Evolutionary conservation across 441 rosid genomes (phyloP), one percentile per base, ranked within the genome.

Genomic region (Omphalea diandra): DNA sequence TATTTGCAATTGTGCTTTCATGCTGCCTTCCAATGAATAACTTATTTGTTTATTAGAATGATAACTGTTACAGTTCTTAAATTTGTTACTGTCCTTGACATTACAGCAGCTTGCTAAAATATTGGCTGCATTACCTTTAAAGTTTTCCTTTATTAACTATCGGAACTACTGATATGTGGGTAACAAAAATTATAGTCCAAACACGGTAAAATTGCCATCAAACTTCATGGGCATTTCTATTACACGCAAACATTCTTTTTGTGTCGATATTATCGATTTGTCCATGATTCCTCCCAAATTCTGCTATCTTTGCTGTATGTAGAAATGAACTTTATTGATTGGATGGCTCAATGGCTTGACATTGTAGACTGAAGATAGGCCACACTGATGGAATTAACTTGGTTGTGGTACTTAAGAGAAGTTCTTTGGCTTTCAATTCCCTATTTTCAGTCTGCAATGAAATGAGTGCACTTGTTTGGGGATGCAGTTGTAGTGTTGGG

Each of bases 371-470:
- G 33, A 60, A 59, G 43, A 4, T 36, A 38, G 17, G 26, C 22
- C 50, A 50, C 7, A 14, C 20, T 49, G 52, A 22, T 38, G 62
- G 31, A 24, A 14, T 7, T 29, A 3, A 32, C 65, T 46, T 55
- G 40, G 32, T 62, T 27, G 27, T 5, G 54, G n/a, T 50, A 55
- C 26, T 35, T 35, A 50, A 47, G 22, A 44, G 41, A n/a, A 52
- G 18, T 46, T 62, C 59, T 54, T 52, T 17, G 24, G 26, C 38
- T 67, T 50, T 27, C 8, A 47, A 65, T 41, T 29, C 56, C 58
- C n/a, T n/a, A n/a, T n/a, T 73, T 41, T 50, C 20, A 58, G 22
- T 65, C 55, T 55, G 40, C 27, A 20, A 17, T 55, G 49, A 65
- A 14, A 31, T 3, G 46, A 33, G 7, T 15, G 46, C 40, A 60